phyloP scores from a whole-genome alignment of 257 asterid species.

The Catharanthus roseus region DNA sequence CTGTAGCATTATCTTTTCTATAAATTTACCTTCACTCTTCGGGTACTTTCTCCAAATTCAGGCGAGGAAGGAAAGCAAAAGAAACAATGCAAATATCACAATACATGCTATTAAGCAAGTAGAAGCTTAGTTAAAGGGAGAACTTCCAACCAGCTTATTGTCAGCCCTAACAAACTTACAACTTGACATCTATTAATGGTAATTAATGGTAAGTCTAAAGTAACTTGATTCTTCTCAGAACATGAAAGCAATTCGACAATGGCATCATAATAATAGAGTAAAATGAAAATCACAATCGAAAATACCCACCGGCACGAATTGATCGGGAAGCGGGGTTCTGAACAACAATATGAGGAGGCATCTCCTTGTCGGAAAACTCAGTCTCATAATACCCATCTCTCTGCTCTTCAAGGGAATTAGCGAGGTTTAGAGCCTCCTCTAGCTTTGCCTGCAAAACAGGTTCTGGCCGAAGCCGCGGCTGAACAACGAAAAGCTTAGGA shows the following conservation, averaged over 20 bases:
- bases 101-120: background rate
- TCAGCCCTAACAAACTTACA: background rate
- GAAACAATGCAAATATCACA: background rate
- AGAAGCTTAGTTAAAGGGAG: background rate
- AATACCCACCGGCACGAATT: slow-evolving; percentile 60
- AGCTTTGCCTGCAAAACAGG: slow-evolving; percentile 54
- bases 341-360: slow-evolving; percentile 79
- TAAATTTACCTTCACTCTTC: background rate
- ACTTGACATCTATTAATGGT: background rate
- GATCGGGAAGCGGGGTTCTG: slow-evolving; percentile 68
- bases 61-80: background rate
- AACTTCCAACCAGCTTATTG: background rate
- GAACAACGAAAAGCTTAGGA: slow-evolving; percentile 75
- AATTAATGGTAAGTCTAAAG: background rate
- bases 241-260: background rate
- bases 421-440: slow-evolving; percentile 73
- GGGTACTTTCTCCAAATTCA: background rate
- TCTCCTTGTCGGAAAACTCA: slow-evolving; percentile 50
- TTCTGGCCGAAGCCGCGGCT: slow-evolving; percentile 85
- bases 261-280: background rate
- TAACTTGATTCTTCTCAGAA: background rate
- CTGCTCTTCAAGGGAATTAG: slow-evolving; percentile 86
- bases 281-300: background rate
- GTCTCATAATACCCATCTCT: slow-evolving; percentile 59
- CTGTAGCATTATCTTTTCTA: background rate